Evolutionary conservation across 2,329 filamentous ascomycete species (phyloP).

Genomic region (Arthrobotrys megalospora): DNA sequence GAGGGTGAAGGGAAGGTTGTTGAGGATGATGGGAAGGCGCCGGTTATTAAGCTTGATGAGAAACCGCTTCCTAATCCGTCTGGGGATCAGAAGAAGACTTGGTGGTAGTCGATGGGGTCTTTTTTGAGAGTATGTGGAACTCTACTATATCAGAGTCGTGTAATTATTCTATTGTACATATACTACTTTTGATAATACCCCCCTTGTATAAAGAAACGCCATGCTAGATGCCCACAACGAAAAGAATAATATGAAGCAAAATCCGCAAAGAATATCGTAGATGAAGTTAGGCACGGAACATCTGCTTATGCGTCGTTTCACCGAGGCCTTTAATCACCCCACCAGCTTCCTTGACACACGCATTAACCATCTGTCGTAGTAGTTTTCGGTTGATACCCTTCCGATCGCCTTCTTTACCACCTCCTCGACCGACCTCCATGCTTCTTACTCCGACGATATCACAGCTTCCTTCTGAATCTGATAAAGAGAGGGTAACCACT

Average conservation of each 20-base stretch:
- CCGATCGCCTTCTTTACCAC: slow-evolving; percentile 50
- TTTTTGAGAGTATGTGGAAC: slow-evolving; percentile 4
- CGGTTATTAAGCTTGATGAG: slow-evolving; percentile 56
- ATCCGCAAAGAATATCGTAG: background rate
- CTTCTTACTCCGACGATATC: slow-evolving; percentile 56
- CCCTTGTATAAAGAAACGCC: slow-evolving; percentile 48
- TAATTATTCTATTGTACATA: slow-evolving; percentile 61
- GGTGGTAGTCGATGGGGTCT: slow-evolving; percentile 45
- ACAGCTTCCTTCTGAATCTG: slow-evolving; percentile 41
- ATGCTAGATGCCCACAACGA: slow-evolving; percentile 41
- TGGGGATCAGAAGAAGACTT: slow-evolving; percentile 56
- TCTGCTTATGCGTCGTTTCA: slow-evolving; percentile 45
- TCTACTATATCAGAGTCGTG: slow-evolving; percentile 46
- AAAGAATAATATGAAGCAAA: background rate
- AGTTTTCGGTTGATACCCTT: slow-evolving; percentile 53
- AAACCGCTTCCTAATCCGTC: slow-evolving; percentile 23
- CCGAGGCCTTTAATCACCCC: slow-evolving; percentile 50
- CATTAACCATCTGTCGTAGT: slow-evolving; percentile 49
- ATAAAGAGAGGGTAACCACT: slow-evolving; percentile 80
- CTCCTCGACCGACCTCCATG: slow-evolving; percentile 58
- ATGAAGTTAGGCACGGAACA: slow-evolving; percentile 51
- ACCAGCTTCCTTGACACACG: slow-evolving; percentile 40
- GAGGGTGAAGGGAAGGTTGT: slow-evolving; percentile 19
- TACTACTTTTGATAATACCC: slow-evolving; percentile 52
- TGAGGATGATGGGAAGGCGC: slow-evolving; percentile 16